Evolutionary conservation across 768 basidiomycete species (phyloP).

Genomic region (Boletus pseudopeckii): DNA sequence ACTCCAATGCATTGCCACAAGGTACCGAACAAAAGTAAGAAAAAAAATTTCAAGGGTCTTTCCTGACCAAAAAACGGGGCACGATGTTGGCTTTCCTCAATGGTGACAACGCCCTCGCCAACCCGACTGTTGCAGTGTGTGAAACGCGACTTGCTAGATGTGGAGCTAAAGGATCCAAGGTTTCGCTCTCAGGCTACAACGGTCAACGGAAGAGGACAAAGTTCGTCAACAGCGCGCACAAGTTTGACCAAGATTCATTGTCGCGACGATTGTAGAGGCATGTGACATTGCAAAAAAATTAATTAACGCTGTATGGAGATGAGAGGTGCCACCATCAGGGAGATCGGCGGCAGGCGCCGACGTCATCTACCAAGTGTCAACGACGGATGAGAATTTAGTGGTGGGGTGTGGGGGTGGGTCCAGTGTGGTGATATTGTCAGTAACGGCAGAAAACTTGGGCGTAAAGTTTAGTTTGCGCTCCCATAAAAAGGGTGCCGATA

Average conservation of each 20-base stretch:
- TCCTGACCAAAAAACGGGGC: neutral
- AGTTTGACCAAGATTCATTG: neutral
- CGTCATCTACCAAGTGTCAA: neutral
- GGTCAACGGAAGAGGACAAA: neutral
- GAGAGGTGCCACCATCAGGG: neutral
- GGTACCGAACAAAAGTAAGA: neutral
- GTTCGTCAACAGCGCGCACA: neutral
- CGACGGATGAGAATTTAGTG: constrained; percentile 2
- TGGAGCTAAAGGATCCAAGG: neutral
- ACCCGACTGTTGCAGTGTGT: neutral
- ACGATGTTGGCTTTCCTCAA: neutral
- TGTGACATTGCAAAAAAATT: neutral
- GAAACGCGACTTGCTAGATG: neutral
- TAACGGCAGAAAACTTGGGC: neutral
- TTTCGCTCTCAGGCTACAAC: neutral
- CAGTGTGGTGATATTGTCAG: neutral
- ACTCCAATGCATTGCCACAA: neutral
- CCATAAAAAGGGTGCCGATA: neutral
- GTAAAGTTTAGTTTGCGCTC: neutral
- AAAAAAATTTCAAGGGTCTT: neutral
- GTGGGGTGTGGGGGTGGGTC: constrained; percentile 4
- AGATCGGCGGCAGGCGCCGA: neutral
- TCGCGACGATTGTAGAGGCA: neutral
- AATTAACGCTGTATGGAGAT: neutral
- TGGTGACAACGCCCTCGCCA: neutral